Evolutionary conservation across 83 land plant genomes (phyloP), one percentile per base, ranked within the genome.

Genomic region (Diphasiastrum complanatum): DNA sequence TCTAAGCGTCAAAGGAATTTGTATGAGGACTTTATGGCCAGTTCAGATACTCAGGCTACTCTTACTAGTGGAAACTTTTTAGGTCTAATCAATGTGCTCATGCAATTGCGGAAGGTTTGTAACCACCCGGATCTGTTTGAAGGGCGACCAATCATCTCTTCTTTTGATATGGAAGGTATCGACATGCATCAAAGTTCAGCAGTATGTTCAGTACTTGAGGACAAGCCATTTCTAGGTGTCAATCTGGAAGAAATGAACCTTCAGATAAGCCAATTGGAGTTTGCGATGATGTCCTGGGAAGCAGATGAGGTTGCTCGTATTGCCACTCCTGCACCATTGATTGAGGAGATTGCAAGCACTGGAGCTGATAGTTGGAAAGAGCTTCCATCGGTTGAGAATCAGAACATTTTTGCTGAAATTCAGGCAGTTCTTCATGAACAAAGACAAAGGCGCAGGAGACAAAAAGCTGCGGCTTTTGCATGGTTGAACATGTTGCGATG

Each of bases 71-170:
- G 87, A 36, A 95, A 89, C 35, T 95, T 85, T 64, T 81, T 95
- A 70, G 97, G 90, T 5, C 78, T 95, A 72, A 87, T 95, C 28
- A 89, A 86, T 75, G 85, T 95, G 18, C 82, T 95, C 47, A 95
- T 95, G 99, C 99, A 95, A 61, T 81, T 95, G 46, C 81, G 99
- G 4, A 95, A 95, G 74, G 99, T 89, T 40, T 95, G 99, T 69
- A 95, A 95, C 69, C 99, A 95, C 77, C 99, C 99, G 24, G 99
- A 95, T 70, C 67, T 95, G 27, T 95, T 95, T 80, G 99, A 95
- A 71, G 92, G 99, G 16, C 83, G 99, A 37, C 99, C 99, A 53
- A 95, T 95, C 34, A 62, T 89, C 20, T 92, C 95, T 51, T 89
- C 99, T 30, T 95, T 78, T 82, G 99, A 95, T 61, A 86, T 95